Conservation (phyloP, 805 yeast genomes). For the Metschnikowia noctiluminum region DNA sequence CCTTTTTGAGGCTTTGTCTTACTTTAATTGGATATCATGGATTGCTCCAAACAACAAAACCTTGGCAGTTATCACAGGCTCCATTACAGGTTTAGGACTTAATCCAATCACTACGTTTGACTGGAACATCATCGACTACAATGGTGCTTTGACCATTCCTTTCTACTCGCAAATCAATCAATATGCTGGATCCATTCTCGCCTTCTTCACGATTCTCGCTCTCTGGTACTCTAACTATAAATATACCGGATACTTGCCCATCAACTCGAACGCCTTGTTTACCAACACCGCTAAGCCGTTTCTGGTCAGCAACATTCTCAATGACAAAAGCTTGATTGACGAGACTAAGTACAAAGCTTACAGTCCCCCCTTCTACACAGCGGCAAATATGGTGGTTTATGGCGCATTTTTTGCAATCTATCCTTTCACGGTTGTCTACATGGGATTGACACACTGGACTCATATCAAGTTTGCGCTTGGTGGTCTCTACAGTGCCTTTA, state of each 20-base stretch:
- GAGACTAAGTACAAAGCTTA: conserved; percentile 16
- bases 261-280: conserved; percentile 23
- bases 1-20: conserved; percentile 54
- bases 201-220: conserved; percentile 24
- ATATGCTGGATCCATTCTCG: conserved; percentile 24
- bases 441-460: conserved; percentile 13
- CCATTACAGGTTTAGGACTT: conserved; percentile 56
- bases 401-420: conserved; percentile 26
- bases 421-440: conserved; percentile 24
- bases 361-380: conserved; percentile 24
- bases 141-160: conserved; percentile 50
- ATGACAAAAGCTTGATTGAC: conserved; percentile 15
- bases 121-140: conserved; percentile 57
- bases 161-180: conserved; percentile 23
- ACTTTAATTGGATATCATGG: conserved; percentile 68
- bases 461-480: conserved; percentile 14
- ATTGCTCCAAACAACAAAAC: conserved; percentile 53
- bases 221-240: conserved; percentile 27
- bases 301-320: conserved; percentile 17
- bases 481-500: conserved; percentile 16
- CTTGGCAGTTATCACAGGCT: conserved; percentile 64
- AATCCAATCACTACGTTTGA: conserved; percentile 66
- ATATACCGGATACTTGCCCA: conserved; percentile 30
- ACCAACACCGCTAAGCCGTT: conserved; percentile 24
- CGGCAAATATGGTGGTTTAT: conserved; percentile 21